Conservation (phyloP, 2,329 filamentous ascomycete genomes). For the Paraphaeosphaeria minitans region DNA sequence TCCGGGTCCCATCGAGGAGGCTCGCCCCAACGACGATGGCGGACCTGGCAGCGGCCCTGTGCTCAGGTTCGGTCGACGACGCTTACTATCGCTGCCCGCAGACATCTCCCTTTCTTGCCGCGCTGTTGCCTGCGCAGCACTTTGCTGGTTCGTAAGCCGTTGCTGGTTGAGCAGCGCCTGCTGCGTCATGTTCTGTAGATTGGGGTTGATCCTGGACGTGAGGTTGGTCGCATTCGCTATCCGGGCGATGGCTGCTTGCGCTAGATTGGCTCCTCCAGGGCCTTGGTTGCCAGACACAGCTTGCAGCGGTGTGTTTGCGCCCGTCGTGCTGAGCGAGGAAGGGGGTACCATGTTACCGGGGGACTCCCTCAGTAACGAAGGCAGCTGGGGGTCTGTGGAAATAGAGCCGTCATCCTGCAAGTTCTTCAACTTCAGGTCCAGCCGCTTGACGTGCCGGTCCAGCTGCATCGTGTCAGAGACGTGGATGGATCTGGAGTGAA, state of each 20-base stretch:
- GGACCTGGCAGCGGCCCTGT: slow-evolving; percentile 59
- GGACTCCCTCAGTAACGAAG: slow-evolving; percentile 60
- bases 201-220: slow-evolving; percentile 35
- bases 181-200: slow-evolving; percentile 44
- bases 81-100: slow-evolving; percentile 61
- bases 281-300: slow-evolving; percentile 61
- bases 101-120: slow-evolving; percentile 59
- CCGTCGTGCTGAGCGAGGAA: slow-evolving; percentile 51
- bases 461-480: slow-evolving; percentile 45
- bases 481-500: neutral
- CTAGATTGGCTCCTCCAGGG: slow-evolving; percentile 59
- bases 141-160: slow-evolving; percentile 42
- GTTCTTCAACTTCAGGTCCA: slow-evolving; percentile 66
- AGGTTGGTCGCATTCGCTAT: slow-evolving; percentile 46
- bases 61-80: slow-evolving; percentile 60
- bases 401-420: slow-evolving; percentile 64
- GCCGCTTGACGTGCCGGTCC: slow-evolving; percentile 66
- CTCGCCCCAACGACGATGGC: slow-evolving; percentile 61
- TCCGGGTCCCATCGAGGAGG: slow-evolving; percentile 66
- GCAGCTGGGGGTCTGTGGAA: slow-evolving; percentile 62
- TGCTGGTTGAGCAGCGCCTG: slow-evolving; percentile 46
- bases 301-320: slow-evolving; percentile 58
- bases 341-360: slow-evolving; percentile 57
- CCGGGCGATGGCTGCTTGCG: slow-evolving; percentile 54
- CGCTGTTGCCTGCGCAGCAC: slow-evolving; percentile 36